phyloP scores from a whole-genome alignment of 2,329 filamentous ascomycete species.

The Colletotrichum tanaceti region DNA sequence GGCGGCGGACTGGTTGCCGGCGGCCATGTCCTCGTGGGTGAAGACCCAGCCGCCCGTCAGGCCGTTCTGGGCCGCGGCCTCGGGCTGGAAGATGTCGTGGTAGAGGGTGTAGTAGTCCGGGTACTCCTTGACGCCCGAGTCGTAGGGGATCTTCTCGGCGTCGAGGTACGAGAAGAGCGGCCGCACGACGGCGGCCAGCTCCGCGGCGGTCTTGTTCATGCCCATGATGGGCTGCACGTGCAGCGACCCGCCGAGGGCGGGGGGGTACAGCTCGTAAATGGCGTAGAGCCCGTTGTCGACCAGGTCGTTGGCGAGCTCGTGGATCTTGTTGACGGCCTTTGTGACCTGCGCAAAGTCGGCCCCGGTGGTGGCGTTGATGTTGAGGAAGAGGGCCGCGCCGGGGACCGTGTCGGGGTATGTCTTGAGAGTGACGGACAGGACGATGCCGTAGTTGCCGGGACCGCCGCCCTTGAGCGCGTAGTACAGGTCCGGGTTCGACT shows the following conservation, averaged over 20 bases:
- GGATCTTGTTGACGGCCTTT: slow-evolving; percentile 33
- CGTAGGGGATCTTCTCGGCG: slow-evolving; percentile 32
- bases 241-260: slow-evolving; percentile 25
- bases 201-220: slow-evolving; percentile 38
- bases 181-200: slow-evolving; percentile 29
- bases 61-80: slow-evolving; percentile 39
- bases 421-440: slow-evolving; percentile 64
- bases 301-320: slow-evolving; percentile 34
- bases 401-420: slow-evolving; percentile 52
- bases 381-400: slow-evolving; percentile 32
- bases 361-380: slow-evolving; percentile 36
- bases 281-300: slow-evolving; percentile 39
- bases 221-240: slow-evolving; percentile 42
- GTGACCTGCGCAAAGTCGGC: slow-evolving; percentile 30
- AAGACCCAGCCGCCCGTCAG: slow-evolving; percentile 41
- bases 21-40: slow-evolving; percentile 35
- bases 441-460: slow-evolving; percentile 63
- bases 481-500: slow-evolving; percentile 63
- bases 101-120: slow-evolving; percentile 37
- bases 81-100: slow-evolving; percentile 39
- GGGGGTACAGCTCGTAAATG: slow-evolving; percentile 39
- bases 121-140: slow-evolving; percentile 27
- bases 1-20: slow-evolving; percentile 26
- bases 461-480: slow-evolving; percentile 68
- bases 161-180: slow-evolving; percentile 35